Conservation (phyloP, 441 rosid genomes). For the Codiaeum variegatum region DNA sequence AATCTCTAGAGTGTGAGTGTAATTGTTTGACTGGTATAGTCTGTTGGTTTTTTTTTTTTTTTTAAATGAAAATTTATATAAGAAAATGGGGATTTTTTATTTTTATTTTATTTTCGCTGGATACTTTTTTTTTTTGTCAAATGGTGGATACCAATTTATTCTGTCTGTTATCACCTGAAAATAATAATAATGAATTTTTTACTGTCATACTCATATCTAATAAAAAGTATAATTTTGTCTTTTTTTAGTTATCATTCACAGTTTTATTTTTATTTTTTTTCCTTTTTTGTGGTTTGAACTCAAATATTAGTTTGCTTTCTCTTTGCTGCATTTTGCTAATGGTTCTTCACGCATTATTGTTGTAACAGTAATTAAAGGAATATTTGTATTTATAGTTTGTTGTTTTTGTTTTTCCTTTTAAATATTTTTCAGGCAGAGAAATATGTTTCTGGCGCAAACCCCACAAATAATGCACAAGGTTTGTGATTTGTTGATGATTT, state of each 20-base stretch:
- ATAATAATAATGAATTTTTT: slow-evolving; percentile 26
- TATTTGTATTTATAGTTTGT: slow-evolving; percentile 2
- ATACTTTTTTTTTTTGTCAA: too few species aligned
- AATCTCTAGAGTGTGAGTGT: slow-evolving; percentile 24
- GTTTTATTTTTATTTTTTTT: background rate
- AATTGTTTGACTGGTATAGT: slow-evolving; percentile 30
- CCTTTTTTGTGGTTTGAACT: slow-evolving; percentile 31
- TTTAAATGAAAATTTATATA: background rate
- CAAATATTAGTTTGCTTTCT: slow-evolving; percentile 24
- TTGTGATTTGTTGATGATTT: slow-evolving; percentile 19
- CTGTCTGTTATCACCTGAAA: slow-evolving; percentile 18
- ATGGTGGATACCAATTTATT: slow-evolving; percentile 14
- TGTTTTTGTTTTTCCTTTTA: slow-evolving; percentile 14
- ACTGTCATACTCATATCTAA: slow-evolving; percentile 27
- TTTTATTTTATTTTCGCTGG: background rate
- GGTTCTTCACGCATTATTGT: slow-evolving; percentile 22
- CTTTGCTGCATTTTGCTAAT: slow-evolving; percentile 12
- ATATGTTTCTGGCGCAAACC: slow-evolving; percentile 35
- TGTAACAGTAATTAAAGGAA: slow-evolving; percentile 16
- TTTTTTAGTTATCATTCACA: slow-evolving; percentile 28
- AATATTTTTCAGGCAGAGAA: slow-evolving; percentile 35
- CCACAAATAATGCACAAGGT: slow-evolving; percentile 44
- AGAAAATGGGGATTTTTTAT: background rate
- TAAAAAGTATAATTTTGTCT: slow-evolving; percentile 42
- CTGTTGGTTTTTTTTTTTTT: slow-evolving; percentile 6